A percentile compares a stretch with the other conserved stretches of the same genome.
phyloP scores from a whole-genome alignment of 768 basidiomycete species.

The Lactarius akahatsu region DNA sequence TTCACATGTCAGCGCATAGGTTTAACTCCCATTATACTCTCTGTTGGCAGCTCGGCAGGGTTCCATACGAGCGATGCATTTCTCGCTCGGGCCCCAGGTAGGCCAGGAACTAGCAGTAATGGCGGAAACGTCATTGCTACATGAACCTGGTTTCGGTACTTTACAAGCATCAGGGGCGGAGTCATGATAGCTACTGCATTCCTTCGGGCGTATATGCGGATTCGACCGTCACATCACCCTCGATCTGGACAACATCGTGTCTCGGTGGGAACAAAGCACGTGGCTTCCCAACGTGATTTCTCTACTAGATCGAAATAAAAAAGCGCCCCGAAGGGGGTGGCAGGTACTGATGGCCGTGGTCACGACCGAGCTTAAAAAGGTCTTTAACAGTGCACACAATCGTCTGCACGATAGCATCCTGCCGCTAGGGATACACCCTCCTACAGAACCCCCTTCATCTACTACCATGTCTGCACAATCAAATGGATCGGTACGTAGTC shows the following conservation, averaged over 20 bases:
- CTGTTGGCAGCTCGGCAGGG: not conserved
- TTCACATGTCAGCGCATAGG: not conserved
- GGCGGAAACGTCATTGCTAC: not conserved
- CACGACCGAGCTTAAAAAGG: conserved; percentile 19
- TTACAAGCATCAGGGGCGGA: not conserved
- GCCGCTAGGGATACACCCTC: not conserved
- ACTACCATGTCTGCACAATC: conserved; percentile 7
- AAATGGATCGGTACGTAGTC: not conserved
- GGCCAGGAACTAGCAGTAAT: not conserved
- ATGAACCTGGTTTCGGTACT: not conserved
- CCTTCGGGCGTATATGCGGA: not conserved
- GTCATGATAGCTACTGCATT: not conserved
- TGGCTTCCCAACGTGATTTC: conserved; percentile 19
- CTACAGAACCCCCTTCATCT: not conserved
- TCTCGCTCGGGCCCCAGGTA: not conserved
- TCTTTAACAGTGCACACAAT: conserved; percentile 21
- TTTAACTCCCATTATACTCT: not conserved
- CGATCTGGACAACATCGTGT: not conserved
- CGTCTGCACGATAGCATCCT: conserved; percentile 16
- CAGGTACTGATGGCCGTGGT: not conserved
- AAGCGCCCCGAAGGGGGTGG: not conserved
- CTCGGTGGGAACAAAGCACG: not conserved
- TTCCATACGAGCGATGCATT: conserved; percentile 1
- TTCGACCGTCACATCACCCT: not conserved
- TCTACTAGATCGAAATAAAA: not conserved